Conservation (phyloP, 1,139 yeast species). For the Pichia sp. region DNA sequence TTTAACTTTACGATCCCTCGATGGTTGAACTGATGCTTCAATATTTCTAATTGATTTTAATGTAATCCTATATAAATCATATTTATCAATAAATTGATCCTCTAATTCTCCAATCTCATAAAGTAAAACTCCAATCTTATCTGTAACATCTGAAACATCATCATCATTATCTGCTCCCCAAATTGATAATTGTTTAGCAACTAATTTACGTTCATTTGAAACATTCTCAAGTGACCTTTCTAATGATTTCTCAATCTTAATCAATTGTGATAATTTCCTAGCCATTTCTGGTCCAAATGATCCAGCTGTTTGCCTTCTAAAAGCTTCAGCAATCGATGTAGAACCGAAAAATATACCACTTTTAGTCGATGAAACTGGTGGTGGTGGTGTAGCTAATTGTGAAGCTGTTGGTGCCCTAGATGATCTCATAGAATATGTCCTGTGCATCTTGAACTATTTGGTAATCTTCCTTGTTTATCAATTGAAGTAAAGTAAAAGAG, state of each 20-base stretch:
- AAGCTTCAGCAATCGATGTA: constrained; percentile 58
- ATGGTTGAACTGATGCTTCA: constrained; percentile 96
- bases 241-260: constrained; percentile 94
- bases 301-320: constrained; percentile 88
- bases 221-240: constrained; percentile 91
- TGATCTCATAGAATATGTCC: constrained; percentile 95
- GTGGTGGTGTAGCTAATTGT: constrained; percentile 89
- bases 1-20: constrained; percentile 95
- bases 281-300: constrained; percentile 92
- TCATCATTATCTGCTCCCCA: constrained; percentile 99
- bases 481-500: neutral
- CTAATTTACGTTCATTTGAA: constrained; percentile 93
- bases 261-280: constrained; percentile 79
- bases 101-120: constrained; percentile 97
- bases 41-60: constrained; percentile 92
- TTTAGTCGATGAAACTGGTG: constrained; percentile 76
- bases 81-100: constrained; percentile 95
- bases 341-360: constrained; percentile 89
- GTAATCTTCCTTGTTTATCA: neutral
- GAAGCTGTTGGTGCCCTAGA: constrained; percentile 95
- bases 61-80: constrained; percentile 95
- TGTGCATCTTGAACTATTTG: constrained; percentile 60
- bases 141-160: constrained; percentile 95
- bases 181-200: constrained; percentile 87
- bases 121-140: constrained; percentile 89